phyloP scores from a whole-genome alignment of 352 stramenopile species.

The Phytopythium delawarense region DNA sequence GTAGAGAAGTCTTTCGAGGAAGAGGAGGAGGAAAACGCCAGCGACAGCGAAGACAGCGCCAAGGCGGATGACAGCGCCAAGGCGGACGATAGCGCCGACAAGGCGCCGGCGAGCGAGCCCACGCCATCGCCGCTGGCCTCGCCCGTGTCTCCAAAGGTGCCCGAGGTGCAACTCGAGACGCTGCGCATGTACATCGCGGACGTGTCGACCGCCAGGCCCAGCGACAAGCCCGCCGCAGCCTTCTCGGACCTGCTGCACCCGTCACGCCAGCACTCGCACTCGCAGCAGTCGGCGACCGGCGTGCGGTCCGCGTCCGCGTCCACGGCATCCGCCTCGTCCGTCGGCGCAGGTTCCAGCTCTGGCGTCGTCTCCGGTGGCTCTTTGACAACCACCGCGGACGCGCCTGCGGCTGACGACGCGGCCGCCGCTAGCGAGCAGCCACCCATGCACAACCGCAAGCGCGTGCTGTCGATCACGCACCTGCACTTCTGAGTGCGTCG shows the following conservation, averaged over 20 bases:
- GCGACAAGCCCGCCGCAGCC: constrained; percentile 13
- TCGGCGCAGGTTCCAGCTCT: neutral
- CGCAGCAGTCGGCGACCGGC: constrained; percentile 5
- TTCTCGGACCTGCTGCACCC: constrained; percentile 38
- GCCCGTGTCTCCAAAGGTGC: constrained; percentile 3
- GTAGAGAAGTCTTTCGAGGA: constrained; percentile 36
- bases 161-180: constrained; percentile 39
- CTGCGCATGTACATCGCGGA: constrained; percentile 62
- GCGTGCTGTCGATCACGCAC: constrained; percentile 22
- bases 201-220: constrained; percentile 17
- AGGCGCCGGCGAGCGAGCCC: neutral
- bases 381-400: neutral
- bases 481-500: constrained; percentile 15
- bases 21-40: constrained; percentile 10
- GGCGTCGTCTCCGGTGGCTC: neutral
- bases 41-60: constrained; percentile 11
- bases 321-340: neutral
- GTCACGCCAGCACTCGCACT: constrained; percentile 8
- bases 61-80: neutral
- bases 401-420: constrained; percentile 3
- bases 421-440: constrained; percentile 5
- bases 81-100: neutral
- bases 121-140: neutral
- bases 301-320: constrained; percentile 10
- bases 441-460: constrained; percentile 17